These are phyloP conservation scores for Trametes punicea DNA, from an alignment of 768 basidiomycete species.

Conservation along the genomic window DNA sequence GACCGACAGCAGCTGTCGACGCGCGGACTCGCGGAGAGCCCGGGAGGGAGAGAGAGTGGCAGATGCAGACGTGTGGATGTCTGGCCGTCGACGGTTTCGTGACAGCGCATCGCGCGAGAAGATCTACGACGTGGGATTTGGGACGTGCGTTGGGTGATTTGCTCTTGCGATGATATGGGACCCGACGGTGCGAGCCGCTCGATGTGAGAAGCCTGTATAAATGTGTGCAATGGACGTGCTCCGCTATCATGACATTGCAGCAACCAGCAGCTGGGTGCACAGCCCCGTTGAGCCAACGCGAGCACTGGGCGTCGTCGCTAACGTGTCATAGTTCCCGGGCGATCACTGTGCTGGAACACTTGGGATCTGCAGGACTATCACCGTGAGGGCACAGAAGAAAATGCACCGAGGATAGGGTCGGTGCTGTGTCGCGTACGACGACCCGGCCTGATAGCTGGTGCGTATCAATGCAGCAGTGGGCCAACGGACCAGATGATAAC, in stretches of 20 bases:
- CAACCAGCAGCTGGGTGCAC: background rate
- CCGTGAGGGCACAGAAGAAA: too few relatives aligned
- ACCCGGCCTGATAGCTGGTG: background rate
- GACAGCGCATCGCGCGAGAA: background rate
- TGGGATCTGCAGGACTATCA: too few relatives aligned
- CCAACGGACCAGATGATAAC: too few relatives aligned
- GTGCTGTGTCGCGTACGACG: background rate
- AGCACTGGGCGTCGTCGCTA: too few relatives aligned
- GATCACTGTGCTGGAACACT: background rate
- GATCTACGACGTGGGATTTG: background rate
- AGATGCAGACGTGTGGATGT: background rate
- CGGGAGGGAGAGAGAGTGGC: background rate
- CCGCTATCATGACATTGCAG: constrained; percentile 1
- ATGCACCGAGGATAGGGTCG: background rate
- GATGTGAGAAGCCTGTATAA: background rate
- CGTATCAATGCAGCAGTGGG: too few relatives aligned
- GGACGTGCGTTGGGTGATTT: background rate
- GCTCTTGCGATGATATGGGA: background rate
- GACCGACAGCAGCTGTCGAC: background rate
- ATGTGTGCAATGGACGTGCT: background rate
- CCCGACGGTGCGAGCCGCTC: background rate
- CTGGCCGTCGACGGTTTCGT: too few relatives aligned
- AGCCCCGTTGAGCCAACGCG: too few relatives aligned
- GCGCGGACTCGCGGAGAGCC: too few relatives aligned
- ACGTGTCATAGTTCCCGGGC: too few relatives aligned